Conservation (phyloP, 257 asterid genomes). For the Ehretia macrophylla region DNA sequence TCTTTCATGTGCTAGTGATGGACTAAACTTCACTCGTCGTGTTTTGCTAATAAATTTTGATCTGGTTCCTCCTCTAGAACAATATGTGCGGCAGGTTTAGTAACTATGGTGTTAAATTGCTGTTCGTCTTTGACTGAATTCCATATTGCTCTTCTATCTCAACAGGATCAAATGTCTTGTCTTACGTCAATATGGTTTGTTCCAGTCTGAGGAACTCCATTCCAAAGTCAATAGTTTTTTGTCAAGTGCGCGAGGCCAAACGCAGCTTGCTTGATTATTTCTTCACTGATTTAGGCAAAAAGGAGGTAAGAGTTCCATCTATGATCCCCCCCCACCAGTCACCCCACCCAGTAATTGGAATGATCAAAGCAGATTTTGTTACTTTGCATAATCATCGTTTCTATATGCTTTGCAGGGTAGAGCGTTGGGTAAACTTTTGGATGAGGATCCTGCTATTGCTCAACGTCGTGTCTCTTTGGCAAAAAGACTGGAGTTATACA, state of each 20-base stretch:
- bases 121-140: not conserved
- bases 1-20: not conserved
- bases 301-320: constrained; percentile 55
- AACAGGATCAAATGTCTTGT: constrained; percentile 85
- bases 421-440: constrained; percentile 77
- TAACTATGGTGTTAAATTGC: not conserved
- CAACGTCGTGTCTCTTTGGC: constrained; percentile 72
- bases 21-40: not conserved
- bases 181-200: constrained; percentile 95
- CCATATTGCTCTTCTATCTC: not conserved
- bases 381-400: constrained; percentile 1
- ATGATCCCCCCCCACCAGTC: not conserved
- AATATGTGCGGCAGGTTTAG: not conserved
- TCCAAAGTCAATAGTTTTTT: constrained; percentile 91
- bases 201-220: constrained; percentile 87
- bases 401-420: constrained; percentile 44
- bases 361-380: too few species aligned
- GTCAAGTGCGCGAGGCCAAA: constrained; percentile 99
- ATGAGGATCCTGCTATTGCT: constrained; percentile 97
- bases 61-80: not conserved
- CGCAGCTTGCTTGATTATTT: constrained; percentile 93
- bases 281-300: constrained; percentile 79
- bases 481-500: constrained; percentile 89
- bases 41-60: not conserved
- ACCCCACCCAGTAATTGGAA: not conserved